These are phyloP conservation scores for Hippophae tibetana DNA, from an alignment of 306 rosid genomes.

Conservation along the genomic window DNA sequence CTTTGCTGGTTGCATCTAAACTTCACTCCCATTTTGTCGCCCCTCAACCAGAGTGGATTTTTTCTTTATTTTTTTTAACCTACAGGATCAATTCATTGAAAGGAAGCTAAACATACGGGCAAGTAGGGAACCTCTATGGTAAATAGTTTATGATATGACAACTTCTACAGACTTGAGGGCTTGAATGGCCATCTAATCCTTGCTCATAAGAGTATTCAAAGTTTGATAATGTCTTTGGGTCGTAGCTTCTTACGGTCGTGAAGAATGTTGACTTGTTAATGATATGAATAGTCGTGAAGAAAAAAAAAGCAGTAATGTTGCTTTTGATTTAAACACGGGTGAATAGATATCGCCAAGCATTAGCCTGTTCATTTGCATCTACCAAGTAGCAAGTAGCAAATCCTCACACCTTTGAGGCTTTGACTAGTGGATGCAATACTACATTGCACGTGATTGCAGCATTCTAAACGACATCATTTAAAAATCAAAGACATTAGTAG, in stretches of 20 bases:
- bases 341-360: constrained; percentile 44
- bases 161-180: constrained; percentile 23
- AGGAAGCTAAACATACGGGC: constrained; percentile 24
- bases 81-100: constrained; percentile 23
- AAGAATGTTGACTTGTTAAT: too few species aligned
- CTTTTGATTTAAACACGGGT: too few species aligned
- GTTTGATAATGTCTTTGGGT: constrained; percentile 2
- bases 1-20: constrained; percentile 43
- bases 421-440: constrained; percentile 67
- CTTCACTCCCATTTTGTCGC: constrained; percentile 39
- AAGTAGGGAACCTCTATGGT: constrained; percentile 21
- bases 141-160: constrained; percentile 18
- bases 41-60: constrained; percentile 14
- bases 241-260: constrained; percentile 21
- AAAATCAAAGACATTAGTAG: too few species aligned
- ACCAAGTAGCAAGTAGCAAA: constrained; percentile 48
- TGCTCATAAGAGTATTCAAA: constrained; percentile 21
- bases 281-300: too few species aligned
- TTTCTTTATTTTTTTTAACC: constrained; percentile 20
- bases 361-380: constrained; percentile 40
- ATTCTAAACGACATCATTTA: constrained; percentile 32
- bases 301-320: too few species aligned
- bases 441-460: constrained; percentile 80
- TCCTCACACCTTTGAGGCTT: constrained; percentile 52
- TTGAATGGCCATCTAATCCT: constrained; percentile 18